Conservation (phyloP, 768 basidiomycete genomes). For the Cyclocybe cylindracea region DNA sequence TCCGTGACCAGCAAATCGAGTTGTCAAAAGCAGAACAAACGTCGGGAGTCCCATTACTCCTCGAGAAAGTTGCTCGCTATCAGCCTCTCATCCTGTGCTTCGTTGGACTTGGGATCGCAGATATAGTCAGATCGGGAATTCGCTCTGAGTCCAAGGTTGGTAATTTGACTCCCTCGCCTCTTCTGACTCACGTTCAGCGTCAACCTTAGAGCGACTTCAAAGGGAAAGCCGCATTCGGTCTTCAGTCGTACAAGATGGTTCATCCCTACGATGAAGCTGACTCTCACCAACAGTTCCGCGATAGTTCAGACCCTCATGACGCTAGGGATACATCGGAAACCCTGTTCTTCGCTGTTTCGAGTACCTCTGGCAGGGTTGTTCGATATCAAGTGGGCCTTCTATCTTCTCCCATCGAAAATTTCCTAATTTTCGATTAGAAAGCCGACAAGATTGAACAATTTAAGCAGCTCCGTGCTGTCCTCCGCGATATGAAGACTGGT, state of each 20-base stretch:
- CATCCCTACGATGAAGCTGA: slow-evolving; percentile 25
- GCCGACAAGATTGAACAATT: slow-evolving; percentile 46
- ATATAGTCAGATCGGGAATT: slow-evolving; percentile 31
- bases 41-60: slow-evolving; percentile 54
- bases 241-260: slow-evolving; percentile 54
- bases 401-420: neutral
- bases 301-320: neutral
- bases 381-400: slow-evolving; percentile 58
- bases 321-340: slow-evolving; percentile 43
- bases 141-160: slow-evolving; percentile 14
- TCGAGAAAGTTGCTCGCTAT: slow-evolving; percentile 56
- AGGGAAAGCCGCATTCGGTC: slow-evolving; percentile 31
- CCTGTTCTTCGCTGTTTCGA: slow-evolving; percentile 73
- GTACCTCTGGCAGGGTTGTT: slow-evolving; percentile 75
- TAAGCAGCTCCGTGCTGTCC: slow-evolving; percentile 27
- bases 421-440: slow-evolving; percentile 30
- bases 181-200: neutral
- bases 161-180: neutral
- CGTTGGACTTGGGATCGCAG: slow-evolving; percentile 69
- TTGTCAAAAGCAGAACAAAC: slow-evolving; percentile 53
- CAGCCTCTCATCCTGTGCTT: slow-evolving; percentile 75
- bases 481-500: slow-evolving; percentile 26
- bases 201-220: neutral
- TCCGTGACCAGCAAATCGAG: slow-evolving; percentile 46
- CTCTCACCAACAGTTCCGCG: neutral